A percentile compares a stretch with the other conserved stretches of the same genome.
Evolutionary conservation across 169 alveolate species (phyloP).

Genomic region (Cryptosporidium felis): DNA sequence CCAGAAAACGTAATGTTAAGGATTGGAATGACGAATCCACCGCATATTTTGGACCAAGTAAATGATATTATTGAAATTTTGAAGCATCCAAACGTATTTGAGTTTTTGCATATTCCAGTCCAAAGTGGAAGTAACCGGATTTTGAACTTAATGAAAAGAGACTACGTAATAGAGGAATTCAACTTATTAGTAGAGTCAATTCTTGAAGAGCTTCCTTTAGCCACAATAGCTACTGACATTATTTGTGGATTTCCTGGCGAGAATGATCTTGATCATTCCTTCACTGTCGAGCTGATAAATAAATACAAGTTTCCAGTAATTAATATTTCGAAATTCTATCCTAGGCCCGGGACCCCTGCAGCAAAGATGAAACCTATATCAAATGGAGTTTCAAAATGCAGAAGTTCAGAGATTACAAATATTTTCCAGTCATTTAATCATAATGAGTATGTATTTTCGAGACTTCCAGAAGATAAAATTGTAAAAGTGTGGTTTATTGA

Average conservation of each 20-base stretch:
- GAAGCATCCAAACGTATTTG: constrained; percentile 93
- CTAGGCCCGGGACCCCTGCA: constrained; percentile 96
- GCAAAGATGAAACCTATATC: constrained; percentile 87
- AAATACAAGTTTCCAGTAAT: constrained; percentile 93
- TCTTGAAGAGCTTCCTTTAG: constrained; percentile 83
- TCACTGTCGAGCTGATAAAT: constrained; percentile 88
- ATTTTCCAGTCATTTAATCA: constrained; percentile 88
- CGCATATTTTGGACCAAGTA: constrained; percentile 94
- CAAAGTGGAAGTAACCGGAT: constrained; percentile 95
- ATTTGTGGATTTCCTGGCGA: constrained; percentile 99
- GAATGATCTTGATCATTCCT: constrained; percentile 90
- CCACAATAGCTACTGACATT: constrained; percentile 96
- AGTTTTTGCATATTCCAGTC: constrained; percentile 97
- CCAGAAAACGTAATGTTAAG: constrained; percentile 89
- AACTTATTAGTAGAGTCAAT: constrained; percentile 88
- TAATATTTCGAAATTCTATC: constrained; percentile 97
- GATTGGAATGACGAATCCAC: constrained; percentile 99
- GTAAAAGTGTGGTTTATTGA: constrained; percentile 89
- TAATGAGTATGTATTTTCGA: constrained; percentile 79
- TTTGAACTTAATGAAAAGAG: constrained; percentile 95
- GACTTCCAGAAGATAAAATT: constrained; percentile 71
- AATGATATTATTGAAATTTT: constrained; percentile 90
- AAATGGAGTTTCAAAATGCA: constrained; percentile 86
- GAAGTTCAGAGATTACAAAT: constrained; percentile 88
- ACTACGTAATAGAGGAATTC: constrained; percentile 95